phyloP scores from a whole-genome alignment of 139 green algal species.

The Chlorella vulgaris region DNA sequence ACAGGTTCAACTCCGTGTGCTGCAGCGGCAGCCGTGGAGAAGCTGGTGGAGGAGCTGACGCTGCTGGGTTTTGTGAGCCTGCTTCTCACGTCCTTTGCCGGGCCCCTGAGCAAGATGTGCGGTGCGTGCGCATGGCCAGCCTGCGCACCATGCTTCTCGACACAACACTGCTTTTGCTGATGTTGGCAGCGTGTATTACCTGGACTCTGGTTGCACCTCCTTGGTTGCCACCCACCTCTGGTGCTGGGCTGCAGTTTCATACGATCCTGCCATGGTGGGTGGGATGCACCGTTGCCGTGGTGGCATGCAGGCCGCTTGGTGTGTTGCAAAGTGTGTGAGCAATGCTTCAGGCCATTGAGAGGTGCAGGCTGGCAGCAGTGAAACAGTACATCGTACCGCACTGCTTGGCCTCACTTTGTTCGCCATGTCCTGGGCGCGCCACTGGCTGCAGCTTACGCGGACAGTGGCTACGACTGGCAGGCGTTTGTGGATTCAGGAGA shows the following conservation, averaged over 20 bases:
- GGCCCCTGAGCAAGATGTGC: constrained; percentile 5
- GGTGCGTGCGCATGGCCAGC: background rate
- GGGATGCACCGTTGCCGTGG: no score
- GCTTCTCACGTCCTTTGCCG: constrained; percentile 16
- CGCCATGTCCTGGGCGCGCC: background rate
- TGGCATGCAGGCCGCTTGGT: no score
- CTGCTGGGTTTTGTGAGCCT: constrained; percentile 42
- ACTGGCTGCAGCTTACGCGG: background rate
- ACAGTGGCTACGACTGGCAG: background rate
- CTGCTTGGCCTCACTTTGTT: no score
- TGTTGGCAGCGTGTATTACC: no score
- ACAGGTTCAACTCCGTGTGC: background rate
- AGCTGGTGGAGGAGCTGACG: constrained; percentile 32
- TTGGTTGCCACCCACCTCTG: no score
- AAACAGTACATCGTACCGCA: background rate
- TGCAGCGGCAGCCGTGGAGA: background rate
- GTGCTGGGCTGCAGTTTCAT: no score
- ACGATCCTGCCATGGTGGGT: no score
- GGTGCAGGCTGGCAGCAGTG: no score
- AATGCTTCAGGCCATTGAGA: no score
- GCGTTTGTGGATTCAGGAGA: background rate
- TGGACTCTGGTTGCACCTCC: no score
- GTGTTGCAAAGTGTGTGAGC: no score
- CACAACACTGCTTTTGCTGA: background rate
- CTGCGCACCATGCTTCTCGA: background rate